phyloP scores from a whole-genome alignment of 2,329 filamentous ascomycete species.

The Colletotrichum sp. region DNA sequence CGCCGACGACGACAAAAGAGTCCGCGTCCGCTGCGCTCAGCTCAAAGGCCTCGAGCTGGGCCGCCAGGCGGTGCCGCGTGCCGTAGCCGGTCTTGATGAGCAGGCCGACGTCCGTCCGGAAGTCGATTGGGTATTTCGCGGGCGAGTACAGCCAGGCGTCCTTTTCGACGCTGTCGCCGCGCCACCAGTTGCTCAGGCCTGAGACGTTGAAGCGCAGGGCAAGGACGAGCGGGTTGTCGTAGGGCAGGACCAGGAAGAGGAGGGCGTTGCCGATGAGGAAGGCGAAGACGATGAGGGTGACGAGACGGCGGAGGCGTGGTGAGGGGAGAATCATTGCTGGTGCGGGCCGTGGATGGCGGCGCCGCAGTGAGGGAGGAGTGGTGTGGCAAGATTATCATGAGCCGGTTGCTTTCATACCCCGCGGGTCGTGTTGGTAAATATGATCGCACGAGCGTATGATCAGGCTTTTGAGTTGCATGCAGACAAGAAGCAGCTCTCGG shows the following conservation, averaged over 20 bases:
- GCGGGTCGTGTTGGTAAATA: rapidly evolving
- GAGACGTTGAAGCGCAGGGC: conserved; percentile 21
- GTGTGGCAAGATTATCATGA: not conserved
- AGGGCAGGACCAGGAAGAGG: conserved; percentile 13
- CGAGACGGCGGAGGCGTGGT: conserved; percentile 6
- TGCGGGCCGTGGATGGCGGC: not conserved
- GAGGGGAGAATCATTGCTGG: not conserved
- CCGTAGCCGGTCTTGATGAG: conserved; percentile 63
- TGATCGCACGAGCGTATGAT: not conserved
- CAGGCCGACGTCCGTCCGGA: conserved; percentile 51
- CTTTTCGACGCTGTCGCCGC: conserved; percentile 29
- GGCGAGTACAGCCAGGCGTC: conserved; percentile 48
- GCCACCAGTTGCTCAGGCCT: conserved; percentile 35
- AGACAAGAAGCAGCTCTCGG: not conserved
- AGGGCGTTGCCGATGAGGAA: conserved; percentile 12
- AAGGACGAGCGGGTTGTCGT: conserved; percentile 19
- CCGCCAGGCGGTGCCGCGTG: conserved; percentile 51
- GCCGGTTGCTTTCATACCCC: not conserved
- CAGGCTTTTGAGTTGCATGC: not conserved
- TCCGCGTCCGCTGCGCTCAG: conserved; percentile 39
- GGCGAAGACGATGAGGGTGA: not conserved
- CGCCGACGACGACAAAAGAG: conserved; percentile 54
- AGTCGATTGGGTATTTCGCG: conserved; percentile 47
- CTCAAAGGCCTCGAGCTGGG: conserved; percentile 51
- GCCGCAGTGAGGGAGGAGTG: not conserved